Evolutionary conservation across 2,329 filamentous ascomycete genomes (phyloP), one percentile per base, ranked within the genome.

Genomic region (Kalaharituber pfeilii): DNA sequence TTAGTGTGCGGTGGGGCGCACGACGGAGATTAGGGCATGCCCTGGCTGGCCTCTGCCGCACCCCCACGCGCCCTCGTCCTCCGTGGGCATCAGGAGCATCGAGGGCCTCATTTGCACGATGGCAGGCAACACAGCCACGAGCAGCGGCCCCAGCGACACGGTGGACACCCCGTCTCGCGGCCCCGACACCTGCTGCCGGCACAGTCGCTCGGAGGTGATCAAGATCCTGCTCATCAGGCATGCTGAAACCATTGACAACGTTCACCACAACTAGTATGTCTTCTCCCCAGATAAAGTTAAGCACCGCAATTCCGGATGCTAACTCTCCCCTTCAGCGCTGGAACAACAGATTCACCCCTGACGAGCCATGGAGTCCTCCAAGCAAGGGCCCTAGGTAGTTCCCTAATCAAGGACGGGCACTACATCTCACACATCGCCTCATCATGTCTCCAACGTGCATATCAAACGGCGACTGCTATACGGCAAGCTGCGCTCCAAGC

Each of bases 241-340:
- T 73, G 87, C 82, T 65, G 87, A 94, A 71, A 89, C 86, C 15
- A 84, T 93, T 60, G 84, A 94, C 69, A 94, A 94, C 67, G 82
- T 91, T 56, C 82, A 82, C 39, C 77, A 80, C 53, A 69, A 85
- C 56, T 88, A 84, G 82, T 85, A 73, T 64, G 76, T 56, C 57
- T 53, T 60, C 62, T 55, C 51, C 55, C 51, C 52, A 30, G 49
- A 45, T 29, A n/a, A n/a, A n/a, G n/a, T n/a, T n/a, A n/a, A n/a
- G n/a, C n/a, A n/a, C n/a, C n/a, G 33, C 47, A 22, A 33, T 39
- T 26, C 29, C 4, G 39, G 36, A 54, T 53, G 49, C 65, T 69
- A 59, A 70, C 61, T 47, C 33, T 51, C 45, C 26, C 57, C 53
- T 39, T 8, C 71, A 82, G 81, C 69, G 87, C 87, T 62, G 87